Evolutionary conservation across 2,329 filamentous ascomycete species (phyloP).

Genomic region (Tolypocladium endophyticum): DNA sequence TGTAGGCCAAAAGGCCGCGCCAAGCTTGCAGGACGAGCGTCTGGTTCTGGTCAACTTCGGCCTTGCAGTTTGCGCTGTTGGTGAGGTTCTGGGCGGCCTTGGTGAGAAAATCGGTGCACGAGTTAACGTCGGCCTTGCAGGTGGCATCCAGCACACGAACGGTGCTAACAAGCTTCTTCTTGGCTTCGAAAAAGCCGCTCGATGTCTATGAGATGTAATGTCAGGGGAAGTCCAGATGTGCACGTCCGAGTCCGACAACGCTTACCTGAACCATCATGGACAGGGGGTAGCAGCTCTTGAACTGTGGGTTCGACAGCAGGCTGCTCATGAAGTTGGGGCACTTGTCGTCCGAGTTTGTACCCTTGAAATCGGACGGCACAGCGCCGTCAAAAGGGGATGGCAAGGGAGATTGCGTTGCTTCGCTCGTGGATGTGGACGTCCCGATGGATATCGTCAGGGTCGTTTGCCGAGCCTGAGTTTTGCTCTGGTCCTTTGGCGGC

Average conservation of each 20-base stretch:
- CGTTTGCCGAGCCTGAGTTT: neutral
- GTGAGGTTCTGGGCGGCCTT: conserved; percentile 56
- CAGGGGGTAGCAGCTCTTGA: conserved; percentile 68
- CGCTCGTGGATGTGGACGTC: neutral
- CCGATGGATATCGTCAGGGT: neutral
- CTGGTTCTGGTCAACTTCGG: conserved; percentile 59
- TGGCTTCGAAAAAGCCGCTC: conserved; percentile 69
- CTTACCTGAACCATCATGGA: conserved; percentile 70
- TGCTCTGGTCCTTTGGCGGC: neutral
- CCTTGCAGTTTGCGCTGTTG: conserved; percentile 52
- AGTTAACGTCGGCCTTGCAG: conserved; percentile 56
- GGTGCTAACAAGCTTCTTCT: conserved; percentile 59
- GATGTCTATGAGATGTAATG: conserved; percentile 52
- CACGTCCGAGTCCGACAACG: conserved; percentile 11
- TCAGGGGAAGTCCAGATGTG: neutral
- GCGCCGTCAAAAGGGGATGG: conserved; percentile 59
- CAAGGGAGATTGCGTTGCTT: conserved; percentile 23
- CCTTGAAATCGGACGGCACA: conserved; percentile 51
- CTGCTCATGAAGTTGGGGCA: conserved; percentile 59
- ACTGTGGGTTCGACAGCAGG: conserved; percentile 56
- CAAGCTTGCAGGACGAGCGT: conserved; percentile 65
- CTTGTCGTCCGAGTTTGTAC: conserved; percentile 30
- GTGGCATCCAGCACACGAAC: conserved; percentile 70
- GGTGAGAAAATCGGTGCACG: conserved; percentile 57
- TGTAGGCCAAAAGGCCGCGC: conserved; percentile 65